A percentile compares a stretch with the other conserved stretches of the same genome.
phyloP scores from a whole-genome alignment of 1,139 yeast species.

The Candida tetrigidarum region DNA sequence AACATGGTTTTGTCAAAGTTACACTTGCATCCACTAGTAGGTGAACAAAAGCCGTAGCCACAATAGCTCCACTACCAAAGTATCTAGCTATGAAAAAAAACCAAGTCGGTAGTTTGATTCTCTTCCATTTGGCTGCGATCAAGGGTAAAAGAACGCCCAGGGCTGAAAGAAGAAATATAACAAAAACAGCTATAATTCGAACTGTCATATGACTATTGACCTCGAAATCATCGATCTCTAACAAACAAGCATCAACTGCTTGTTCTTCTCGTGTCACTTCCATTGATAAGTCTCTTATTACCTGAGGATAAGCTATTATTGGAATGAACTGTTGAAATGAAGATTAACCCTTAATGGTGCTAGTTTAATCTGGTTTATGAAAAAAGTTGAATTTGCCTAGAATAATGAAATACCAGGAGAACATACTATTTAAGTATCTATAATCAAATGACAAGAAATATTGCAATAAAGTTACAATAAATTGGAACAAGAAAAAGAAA shows the following conservation, averaged over 20 bases:
- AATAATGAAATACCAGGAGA: too few relatives aligned
- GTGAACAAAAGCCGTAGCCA: constrained; percentile 41
- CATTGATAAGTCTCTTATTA: background rate
- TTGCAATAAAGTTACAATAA: background rate
- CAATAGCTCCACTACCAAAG: constrained; percentile 40
- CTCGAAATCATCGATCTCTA: background rate
- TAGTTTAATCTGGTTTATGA: too few relatives aligned
- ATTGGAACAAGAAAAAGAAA: too few relatives aligned
- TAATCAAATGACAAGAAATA: background rate
- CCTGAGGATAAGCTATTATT: too few relatives aligned
- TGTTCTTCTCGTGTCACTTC: background rate
- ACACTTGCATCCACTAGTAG: constrained; percentile 32
- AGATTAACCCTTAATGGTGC: too few relatives aligned
- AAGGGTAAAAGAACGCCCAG: constrained; percentile 38
- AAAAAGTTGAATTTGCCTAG: too few relatives aligned
- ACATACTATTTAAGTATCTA: too few relatives aligned
- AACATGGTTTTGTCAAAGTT: constrained; percentile 30
- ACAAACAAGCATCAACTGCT: constrained; percentile 3
- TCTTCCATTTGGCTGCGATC: constrained; percentile 25
- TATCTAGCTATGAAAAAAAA: constrained; percentile 31
- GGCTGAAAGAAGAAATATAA: constrained; percentile 32
- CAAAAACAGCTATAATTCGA: constrained; percentile 32
- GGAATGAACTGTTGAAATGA: too few relatives aligned
- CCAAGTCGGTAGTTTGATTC: constrained; percentile 28
- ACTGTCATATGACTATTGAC: background rate